Evolutionary conservation across 768 basidiomycete genomes (phyloP).

Genomic region (Sporobolomyces roseus): DNA sequence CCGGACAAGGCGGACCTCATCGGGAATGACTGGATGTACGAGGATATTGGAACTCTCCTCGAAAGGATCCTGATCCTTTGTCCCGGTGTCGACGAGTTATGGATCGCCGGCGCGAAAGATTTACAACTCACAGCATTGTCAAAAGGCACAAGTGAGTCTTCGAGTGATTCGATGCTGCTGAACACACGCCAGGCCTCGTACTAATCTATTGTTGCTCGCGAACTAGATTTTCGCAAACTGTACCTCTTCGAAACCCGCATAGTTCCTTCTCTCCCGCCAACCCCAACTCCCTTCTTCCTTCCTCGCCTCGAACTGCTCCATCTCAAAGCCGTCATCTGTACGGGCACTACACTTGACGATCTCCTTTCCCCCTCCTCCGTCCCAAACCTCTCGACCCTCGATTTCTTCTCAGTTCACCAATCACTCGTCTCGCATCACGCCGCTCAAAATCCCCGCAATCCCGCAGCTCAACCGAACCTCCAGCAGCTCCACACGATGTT

Average conservation of each 20-base stretch:
- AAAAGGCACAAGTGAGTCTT: background rate
- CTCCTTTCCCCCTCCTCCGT: background rate
- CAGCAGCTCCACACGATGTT: background rate
- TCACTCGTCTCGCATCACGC: slow-evolving; percentile 6
- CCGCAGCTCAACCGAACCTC: background rate
- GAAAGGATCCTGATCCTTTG: background rate
- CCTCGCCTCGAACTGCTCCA: background rate
- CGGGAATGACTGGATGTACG: slow-evolving; percentile 6
- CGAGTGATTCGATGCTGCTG: no score
- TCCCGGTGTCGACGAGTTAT: slow-evolving; percentile 16
- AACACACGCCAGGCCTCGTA: no score
- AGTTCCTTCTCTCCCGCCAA: background rate
- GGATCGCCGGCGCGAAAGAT: slow-evolving; percentile 15
- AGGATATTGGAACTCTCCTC: background rate
- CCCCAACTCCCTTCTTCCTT: background rate
- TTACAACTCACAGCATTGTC: background rate
- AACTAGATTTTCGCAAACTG: slow-evolving; percentile 9
- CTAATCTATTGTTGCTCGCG: background rate
- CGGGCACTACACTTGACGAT: background rate
- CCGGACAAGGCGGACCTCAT: background rate
- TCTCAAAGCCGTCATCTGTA: slow-evolving; percentile 20
- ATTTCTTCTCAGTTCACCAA: slow-evolving; percentile 22
- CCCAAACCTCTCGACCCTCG: slow-evolving; percentile 10
- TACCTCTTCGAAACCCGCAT: slow-evolving; percentile 15
- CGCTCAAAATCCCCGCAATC: background rate